Base-by-base conservation (phyloP, 2,329 filamentous ascomycete genomes). In the Ophiostoma ulmi region DNA sequence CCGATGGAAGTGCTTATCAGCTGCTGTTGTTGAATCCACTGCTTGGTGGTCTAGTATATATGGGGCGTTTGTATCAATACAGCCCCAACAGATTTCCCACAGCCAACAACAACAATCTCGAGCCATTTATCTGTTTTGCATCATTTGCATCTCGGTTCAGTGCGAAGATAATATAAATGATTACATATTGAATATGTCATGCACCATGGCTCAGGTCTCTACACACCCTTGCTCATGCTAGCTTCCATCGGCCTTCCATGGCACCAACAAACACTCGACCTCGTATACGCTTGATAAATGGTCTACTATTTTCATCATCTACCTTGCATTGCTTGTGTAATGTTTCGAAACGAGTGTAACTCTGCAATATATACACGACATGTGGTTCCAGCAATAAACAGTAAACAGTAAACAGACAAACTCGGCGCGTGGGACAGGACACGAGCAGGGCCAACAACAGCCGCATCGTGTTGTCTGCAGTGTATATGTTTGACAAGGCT, bases 171-270 rank as follows among this genome's bases (percentile, higher is more conserved):
- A 31, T 31, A 31, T 31, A 31, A 31, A 31, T 31, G 31, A 31
- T 3, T 31, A 3, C 31, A 31, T 31, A 31, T 31, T 31, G 31
- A 31, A 31, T 31, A 31, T 3, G 31, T 3, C 39, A 44, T 44
- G 39, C 39, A 44, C 39, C 10, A 17, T 13, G 39, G 11, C 39
- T 11, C 39, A 13, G 39, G 8, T 11, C 11, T 39, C 10, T 10
- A 39, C 38, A 39, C 13, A 26, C 52, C 52, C 52, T n/a, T 55
- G 52, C 52, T 26, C 5, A 22, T 7, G n/a, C n/a, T 26, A n/a
- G 22, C 55, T 61, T 61, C 55, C 55, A 61, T 61, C 26, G n/a
- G 55, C 55, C 58, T 63, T 63, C 58, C n/a, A 22, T 63, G 4
- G 58, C 58, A 63, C 58, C 58, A 35, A 35, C 58, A 5, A 13